Percentiles rank a stretch among this genome's conserved stretches.
Conservation (phyloP, 1,284 basidiomycete species). For the Papiliotrema nemorosa region DNA sequence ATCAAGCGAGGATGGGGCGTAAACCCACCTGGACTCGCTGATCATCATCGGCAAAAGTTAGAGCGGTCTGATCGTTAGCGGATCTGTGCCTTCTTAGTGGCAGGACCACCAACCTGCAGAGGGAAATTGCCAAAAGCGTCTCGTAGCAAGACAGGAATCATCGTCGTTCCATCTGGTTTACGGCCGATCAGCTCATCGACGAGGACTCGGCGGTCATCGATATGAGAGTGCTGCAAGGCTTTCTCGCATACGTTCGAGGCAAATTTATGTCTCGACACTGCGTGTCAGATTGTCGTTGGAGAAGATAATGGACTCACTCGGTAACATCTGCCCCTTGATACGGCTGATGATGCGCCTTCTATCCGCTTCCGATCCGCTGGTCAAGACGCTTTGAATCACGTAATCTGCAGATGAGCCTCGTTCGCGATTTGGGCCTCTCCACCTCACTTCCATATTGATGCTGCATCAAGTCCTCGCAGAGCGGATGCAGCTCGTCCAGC, state of each 20-base stretch:
- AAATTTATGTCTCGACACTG: conserved; percentile 84
- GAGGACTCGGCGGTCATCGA: conserved; percentile 62
- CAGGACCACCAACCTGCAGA: conserved; percentile 29
- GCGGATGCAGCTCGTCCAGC: conserved; percentile 78
- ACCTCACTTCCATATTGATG: conserved; percentile 78
- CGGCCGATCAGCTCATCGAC: conserved; percentile 66
- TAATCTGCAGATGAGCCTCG: conserved; percentile 58
- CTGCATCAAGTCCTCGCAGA: conserved; percentile 68
- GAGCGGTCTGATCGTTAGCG: conserved; percentile 27
- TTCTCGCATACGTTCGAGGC: conserved; percentile 97
- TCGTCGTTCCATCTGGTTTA: conserved; percentile 23
- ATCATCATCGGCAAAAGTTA: conserved; percentile 25
- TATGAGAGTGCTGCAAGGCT: conserved; percentile 66
- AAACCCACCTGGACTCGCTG: conserved; percentile 30
- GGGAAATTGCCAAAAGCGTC: conserved; percentile 45
- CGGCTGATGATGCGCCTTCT: conserved; percentile 64
- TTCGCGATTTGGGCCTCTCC: background rate
- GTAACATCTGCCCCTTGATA: conserved; percentile 73
- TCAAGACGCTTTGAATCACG: conserved; percentile 90
- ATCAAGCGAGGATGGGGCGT: background rate
- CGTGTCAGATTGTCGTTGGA: background rate
- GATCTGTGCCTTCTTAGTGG: no score
- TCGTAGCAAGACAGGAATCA: conserved; percentile 30
- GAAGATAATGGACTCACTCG: conserved; percentile 41
- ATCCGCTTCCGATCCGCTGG: conserved; percentile 71